Evolutionary conservation across 306 rosid genomes (phyloP), one percentile per base, ranked within the genome.

Genomic region (Quercus engelmannii): DNA sequence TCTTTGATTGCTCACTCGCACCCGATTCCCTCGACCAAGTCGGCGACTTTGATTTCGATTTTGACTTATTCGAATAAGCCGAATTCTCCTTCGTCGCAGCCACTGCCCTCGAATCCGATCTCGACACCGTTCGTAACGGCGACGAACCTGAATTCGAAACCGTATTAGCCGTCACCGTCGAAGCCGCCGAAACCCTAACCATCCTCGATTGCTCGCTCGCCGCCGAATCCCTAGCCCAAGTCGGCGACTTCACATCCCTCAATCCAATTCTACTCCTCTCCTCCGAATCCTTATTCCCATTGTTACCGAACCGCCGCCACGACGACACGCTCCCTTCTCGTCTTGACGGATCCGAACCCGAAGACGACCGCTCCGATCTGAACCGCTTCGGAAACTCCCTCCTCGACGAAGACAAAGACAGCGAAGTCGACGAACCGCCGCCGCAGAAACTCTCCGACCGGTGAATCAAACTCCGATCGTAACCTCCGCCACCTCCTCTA

Each of bases 341-440:
- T 69, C 98, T 67, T 3, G 97, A 71, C 73, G 98, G 85, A 61
- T 95, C 99, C 74, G 72, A 46, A 2, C 52, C 51, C 17, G 72
- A 68, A 8, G 72, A 68, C 12, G 72, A 68, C 26, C 99, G 86
- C 92, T 95, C 99, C 62, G 99, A 95, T 77, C 99, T 89, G 75
- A 91, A 95, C 28, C 99, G 96, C 80, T 95, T 95, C 6, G 99
- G 98, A 76, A 90, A 90, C 71, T 92, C 99, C 84, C 97, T 89
- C 83, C 97, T 86, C 1, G 91, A 63, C 5, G 65, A 26, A 12
- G 65, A 59, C 15, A 46, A 33, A 49, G 72, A 68, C 3, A 46
- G 1, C 6, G 20, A 68, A 49, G 72, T 33, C 6, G 72, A 68
- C 1, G 20, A 68, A 3, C 72, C 72, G 0, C 72, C 72, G 13